Evolutionary conservation across 768 basidiomycete species (phyloP).

Genomic region (Mycena galopus): DNA sequence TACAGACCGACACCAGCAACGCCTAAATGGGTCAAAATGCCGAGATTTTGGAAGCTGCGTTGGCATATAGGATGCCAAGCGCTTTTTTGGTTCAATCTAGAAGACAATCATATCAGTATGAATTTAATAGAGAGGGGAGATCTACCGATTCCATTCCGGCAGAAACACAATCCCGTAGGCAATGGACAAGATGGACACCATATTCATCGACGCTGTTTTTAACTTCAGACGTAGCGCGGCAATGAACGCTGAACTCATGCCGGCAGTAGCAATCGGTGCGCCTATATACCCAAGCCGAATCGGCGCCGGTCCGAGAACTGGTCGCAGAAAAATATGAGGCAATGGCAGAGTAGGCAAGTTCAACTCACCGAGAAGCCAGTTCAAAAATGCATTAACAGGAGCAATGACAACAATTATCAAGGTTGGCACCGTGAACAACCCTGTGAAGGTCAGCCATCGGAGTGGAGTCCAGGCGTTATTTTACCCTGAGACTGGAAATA

Average conservation of each 20-base stretch:
- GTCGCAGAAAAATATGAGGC: background rate
- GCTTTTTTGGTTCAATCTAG: background rate
- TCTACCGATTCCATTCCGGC: constrained; percentile 5
- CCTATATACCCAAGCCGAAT: background rate
- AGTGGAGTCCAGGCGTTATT: background rate
- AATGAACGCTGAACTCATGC: background rate
- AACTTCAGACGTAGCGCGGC: too few species aligned
- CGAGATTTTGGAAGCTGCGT: constrained; percentile 10
- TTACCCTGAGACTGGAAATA: constrained; percentile 9
- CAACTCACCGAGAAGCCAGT: background rate
- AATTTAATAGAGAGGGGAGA: background rate
- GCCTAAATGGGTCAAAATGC: background rate
- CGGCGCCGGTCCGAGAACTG: background rate
- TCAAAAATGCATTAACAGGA: background rate
- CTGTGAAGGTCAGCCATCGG: background rate
- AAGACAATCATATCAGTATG: background rate
- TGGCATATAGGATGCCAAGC: constrained; percentile 3
- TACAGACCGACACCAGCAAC: background rate
- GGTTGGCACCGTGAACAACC: background rate
- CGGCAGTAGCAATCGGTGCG: background rate
- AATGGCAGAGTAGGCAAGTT: background rate
- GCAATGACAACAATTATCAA: background rate
- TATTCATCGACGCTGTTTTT: background rate
- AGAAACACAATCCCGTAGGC: background rate
- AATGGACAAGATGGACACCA: background rate